phyloP scores from a whole-genome alignment of 2,329 filamentous ascomycete genomes.

The Sphaceloma murrayae region DNA sequence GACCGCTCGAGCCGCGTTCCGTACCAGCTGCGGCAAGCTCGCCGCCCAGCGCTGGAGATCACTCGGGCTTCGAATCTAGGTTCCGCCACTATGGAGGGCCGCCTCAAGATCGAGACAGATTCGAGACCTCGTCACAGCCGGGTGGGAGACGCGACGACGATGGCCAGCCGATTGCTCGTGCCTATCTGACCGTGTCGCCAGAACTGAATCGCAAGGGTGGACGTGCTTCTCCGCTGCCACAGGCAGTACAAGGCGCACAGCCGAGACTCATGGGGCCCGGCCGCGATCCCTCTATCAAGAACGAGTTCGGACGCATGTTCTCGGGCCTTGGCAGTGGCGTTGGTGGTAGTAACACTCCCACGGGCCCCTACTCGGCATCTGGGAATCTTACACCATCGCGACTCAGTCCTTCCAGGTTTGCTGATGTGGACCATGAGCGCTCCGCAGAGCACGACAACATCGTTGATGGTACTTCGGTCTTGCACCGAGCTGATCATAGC shows the following conservation, averaged over 20 bases:
- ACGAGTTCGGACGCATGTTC: conserved; percentile 89
- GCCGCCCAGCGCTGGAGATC: conserved; percentile 1
- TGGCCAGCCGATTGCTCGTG: conserved; percentile 40
- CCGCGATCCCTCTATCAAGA: conserved; percentile 83
- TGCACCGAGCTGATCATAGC: conserved; percentile 4
- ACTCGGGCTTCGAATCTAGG: conserved; percentile 12
- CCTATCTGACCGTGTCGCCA: conserved; percentile 59
- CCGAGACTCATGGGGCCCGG: conserved; percentile 67
- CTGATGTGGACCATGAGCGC: conserved; percentile 25
- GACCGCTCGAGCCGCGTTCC: conserved; percentile 3
- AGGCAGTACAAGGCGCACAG: conserved; percentile 88
- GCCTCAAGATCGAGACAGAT: conserved; percentile 5
- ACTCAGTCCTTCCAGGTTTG: conserved; percentile 25
- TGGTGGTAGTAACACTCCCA: conserved; percentile 41
- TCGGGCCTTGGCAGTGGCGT: conserved; percentile 75
- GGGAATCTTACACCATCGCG: conserved; percentile 45
- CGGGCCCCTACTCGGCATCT: conserved; percentile 38
- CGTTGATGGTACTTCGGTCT: conserved; percentile 1
- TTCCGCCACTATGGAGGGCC: conserved; percentile 15
- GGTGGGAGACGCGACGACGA: conserved; percentile 16
- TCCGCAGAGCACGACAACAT: conserved; percentile 20
- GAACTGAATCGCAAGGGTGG: conserved; percentile 75
- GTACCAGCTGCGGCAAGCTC: conserved; percentile 6
- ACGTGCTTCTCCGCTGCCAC: conserved; percentile 76
- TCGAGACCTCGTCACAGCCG: neutral